These are phyloP conservation scores for Teratosphaeria pseudoeucalypti DNA, from an alignment of 2,329 filamentous ascomycete species.

Conservation along the genomic window DNA sequence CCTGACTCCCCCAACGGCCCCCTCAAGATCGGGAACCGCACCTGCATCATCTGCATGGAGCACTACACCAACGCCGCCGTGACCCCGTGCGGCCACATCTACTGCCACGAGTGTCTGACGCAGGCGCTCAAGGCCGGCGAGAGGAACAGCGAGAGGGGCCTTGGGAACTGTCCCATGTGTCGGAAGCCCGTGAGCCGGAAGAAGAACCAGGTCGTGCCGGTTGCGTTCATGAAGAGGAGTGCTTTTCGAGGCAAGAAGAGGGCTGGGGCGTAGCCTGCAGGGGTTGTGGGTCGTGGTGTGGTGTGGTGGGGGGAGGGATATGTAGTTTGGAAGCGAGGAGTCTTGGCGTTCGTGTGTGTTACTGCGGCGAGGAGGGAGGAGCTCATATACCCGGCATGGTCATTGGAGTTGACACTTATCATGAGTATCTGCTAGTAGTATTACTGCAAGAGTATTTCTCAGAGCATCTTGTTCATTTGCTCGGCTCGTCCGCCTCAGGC, in stretches of 20 bases:
- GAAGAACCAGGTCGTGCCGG: constrained; percentile 33
- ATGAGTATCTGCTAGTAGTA: not conserved
- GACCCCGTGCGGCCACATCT: constrained; percentile 52
- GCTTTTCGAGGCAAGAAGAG: constrained; percentile 6
- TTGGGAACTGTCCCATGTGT: constrained; percentile 38
- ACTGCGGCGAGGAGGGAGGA: not conserved
- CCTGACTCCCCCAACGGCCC: constrained; percentile 11
- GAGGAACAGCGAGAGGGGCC: constrained; percentile 35
- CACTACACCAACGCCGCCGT: constrained; percentile 48
- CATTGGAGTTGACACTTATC: not conserved
- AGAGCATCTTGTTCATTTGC: too few relatives aligned
- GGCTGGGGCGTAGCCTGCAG: not conserved
- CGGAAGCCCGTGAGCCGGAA: constrained; percentile 33
- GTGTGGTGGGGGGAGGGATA: not conserved
- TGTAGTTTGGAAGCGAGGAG: not conserved
- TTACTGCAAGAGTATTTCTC: not conserved
- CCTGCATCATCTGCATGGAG: constrained; percentile 58
- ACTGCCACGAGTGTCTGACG: constrained; percentile 53
- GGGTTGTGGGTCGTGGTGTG: too few relatives aligned
- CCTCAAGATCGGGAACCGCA: constrained; percentile 33
- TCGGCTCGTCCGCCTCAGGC: too few relatives aligned
- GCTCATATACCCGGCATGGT: not conserved
- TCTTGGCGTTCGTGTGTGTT: not conserved
- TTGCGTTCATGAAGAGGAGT: constrained; percentile 30
- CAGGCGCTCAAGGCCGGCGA: constrained; percentile 49